Base-by-base conservation (phyloP, 176 grass and related monocot species). In the Musa schizocarpa region DNA sequence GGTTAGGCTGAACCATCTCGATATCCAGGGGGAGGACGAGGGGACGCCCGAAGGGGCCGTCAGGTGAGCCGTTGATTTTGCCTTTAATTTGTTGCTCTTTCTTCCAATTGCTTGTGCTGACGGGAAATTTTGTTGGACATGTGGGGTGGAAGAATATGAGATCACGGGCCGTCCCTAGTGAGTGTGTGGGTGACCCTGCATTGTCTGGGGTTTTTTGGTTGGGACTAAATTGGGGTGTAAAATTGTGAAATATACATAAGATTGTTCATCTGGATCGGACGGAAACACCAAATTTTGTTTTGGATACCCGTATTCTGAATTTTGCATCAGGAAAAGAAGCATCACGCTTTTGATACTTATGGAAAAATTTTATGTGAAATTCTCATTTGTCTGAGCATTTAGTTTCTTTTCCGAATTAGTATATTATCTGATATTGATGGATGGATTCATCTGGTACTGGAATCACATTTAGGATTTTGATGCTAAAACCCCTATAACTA, bases 1-100 rank as follows among this genome's bases (percentile, higher is more conserved):
- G 54, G 74, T 21, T 9, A 76, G 74, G 55, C 8, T 76, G 56
- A 76, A 63, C 53, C 56, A 63, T 57, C 56, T 76, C 2, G 74
- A 63, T 48, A 50, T 76, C 74, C 74, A 76, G 4, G 57, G 74
- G 14, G 57, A 63, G 26, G 74, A 76, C n/a, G 74, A 20, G 14
- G 74, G 74, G 3, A 62, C 74, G 9, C 27, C 57, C 3, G 55
- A 63, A 50, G 74, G 14, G 9, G 74, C 57, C 27, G 54, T 62
- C 20, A 63, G 74, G 74, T 76, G 57, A 76, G 74, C 50, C 11
- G 50, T 22, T 13, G 17, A 20, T 13, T 13, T 53, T 1, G 20
- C 16, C 1, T 70, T 50, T 70, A 50, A 13, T 73, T 73, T 53
- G 7, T 24, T 54, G 9, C 21, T 73, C 19, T 14, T 23, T 20